Conservation (phyloP, 2,329 filamentous ascomycete genomes). For the Pseudopithomyces maydicus region DNA sequence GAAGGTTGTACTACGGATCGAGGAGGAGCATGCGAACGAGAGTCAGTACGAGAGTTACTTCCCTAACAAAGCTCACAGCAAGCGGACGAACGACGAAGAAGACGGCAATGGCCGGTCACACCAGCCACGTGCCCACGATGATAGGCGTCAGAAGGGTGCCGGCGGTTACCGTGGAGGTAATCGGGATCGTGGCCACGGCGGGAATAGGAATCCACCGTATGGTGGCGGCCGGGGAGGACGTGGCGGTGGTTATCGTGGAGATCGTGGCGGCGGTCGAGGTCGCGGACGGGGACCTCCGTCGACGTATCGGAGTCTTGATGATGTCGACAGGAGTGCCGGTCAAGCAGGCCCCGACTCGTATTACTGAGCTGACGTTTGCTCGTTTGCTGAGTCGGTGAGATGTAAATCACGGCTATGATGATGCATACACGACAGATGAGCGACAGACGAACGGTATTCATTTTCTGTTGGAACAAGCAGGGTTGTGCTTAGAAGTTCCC, state of each 20-base stretch:
- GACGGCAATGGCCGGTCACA: constrained; percentile 54
- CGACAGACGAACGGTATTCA: not conserved
- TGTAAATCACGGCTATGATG: not conserved
- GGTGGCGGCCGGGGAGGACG: constrained; percentile 37
- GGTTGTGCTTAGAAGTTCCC: not conserved
- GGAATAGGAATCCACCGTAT: constrained; percentile 35
- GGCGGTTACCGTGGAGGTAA: constrained; percentile 40
- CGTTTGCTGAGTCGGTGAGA: not conserved
- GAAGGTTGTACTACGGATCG: constrained; percentile 81
- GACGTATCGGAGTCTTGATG: constrained; percentile 52
- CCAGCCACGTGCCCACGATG: constrained; percentile 29
- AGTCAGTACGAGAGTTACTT: constrained; percentile 68
- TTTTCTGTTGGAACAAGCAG: not conserved
- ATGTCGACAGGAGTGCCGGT: constrained; percentile 41
- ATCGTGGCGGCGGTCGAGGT: constrained; percentile 43
- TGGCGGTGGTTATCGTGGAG: constrained; percentile 50
- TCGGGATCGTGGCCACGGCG: constrained; percentile 36
- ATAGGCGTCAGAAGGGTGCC: constrained; percentile 24
- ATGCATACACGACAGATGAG: not conserved
- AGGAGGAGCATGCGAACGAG: constrained; percentile 67
- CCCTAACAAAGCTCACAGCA: constrained; percentile 61
- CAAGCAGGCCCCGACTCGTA: constrained; percentile 41
- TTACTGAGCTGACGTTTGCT: constrained; percentile 25
- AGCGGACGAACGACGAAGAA: constrained; percentile 36
- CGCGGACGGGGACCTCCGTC: constrained; percentile 40